phyloP scores from a whole-genome alignment of 1,284 basidiomycete species.

The Flammula alnicola region DNA sequence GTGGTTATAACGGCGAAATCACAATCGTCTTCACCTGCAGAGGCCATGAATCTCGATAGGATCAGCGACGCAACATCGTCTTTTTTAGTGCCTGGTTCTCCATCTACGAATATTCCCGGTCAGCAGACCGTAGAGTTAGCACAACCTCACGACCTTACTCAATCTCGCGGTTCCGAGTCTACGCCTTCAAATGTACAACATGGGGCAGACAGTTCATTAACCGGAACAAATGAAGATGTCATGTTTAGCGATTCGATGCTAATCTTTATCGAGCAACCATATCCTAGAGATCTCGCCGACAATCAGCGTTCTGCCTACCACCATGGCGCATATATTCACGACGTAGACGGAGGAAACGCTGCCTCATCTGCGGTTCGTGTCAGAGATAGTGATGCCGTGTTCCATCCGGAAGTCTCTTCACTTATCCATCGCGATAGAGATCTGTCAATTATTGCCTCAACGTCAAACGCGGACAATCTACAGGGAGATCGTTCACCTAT shows the following conservation, averaged over 20 bases:
- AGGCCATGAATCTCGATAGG: too few relatives aligned
- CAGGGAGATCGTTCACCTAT: background rate
- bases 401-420: background rate
- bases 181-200: background rate
- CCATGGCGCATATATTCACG: background rate
- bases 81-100: too few relatives aligned
- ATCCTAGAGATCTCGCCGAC: background rate
- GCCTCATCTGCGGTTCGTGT: background rate
- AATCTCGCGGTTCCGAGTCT: background rate
- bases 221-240: background rate
- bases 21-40: too few relatives aligned
- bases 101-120: too few relatives aligned
- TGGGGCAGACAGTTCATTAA: background rate
- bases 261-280: constrained; percentile 3
- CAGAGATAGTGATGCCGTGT: background rate
- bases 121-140: too few relatives aligned
- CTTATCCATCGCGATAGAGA: background rate
- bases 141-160: background rate
- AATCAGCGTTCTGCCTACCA: background rate
- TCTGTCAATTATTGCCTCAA: constrained; percentile 1
- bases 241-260: background rate
- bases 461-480: background rate
- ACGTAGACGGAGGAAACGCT: background rate
- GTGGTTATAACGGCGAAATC: too few relatives aligned
- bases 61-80: too few relatives aligned